Evolutionary conservation across 352 stramenopile species (phyloP).

Genomic region (Phytophthora palmivora): DNA sequence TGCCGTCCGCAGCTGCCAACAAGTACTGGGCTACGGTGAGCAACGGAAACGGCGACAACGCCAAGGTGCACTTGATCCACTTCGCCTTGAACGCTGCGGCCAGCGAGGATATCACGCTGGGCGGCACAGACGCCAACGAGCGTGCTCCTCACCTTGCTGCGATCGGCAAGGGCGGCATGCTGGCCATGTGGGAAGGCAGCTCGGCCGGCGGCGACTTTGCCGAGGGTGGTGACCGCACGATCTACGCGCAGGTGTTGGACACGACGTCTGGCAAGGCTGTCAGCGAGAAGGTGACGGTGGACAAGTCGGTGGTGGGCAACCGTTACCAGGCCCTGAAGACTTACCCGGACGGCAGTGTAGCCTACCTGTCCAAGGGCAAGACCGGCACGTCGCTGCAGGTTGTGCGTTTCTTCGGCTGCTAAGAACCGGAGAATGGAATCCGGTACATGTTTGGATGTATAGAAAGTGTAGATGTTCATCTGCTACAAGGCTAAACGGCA

Average conservation of each 20-base stretch:
- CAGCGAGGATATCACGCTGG: slow-evolving; percentile 61
- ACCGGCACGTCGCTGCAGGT: slow-evolving; percentile 52
- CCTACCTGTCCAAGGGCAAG: slow-evolving; percentile 57
- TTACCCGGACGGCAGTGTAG: slow-evolving; percentile 59
- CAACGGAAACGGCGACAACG: slow-evolving; percentile 56
- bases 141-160: too few relatives aligned
- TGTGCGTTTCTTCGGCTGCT: slow-evolving; percentile 59
- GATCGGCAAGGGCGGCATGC: too few relatives aligned
- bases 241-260: slow-evolving; percentile 47
- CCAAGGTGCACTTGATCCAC: slow-evolving; percentile 66
- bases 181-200: too few relatives aligned
- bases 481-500: slow-evolving; percentile 2
- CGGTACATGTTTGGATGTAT: slow-evolving; percentile 19
- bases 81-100: slow-evolving; percentile 53
- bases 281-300: slow-evolving; percentile 54
- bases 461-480: slow-evolving; percentile 11
- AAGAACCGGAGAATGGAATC: slow-evolving; percentile 22
- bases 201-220: too few relatives aligned
- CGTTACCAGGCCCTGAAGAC: slow-evolving; percentile 67
- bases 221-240: too few relatives aligned
- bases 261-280: slow-evolving; percentile 45
- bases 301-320: slow-evolving; percentile 56
- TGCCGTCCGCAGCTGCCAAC: slow-evolving; percentile 37
- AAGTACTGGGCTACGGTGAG: slow-evolving; percentile 73
- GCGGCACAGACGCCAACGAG: slow-evolving; percentile 25